Base-by-base conservation (phyloP, 768 basidiomycete species). In the Nidula microcarpa region DNA sequence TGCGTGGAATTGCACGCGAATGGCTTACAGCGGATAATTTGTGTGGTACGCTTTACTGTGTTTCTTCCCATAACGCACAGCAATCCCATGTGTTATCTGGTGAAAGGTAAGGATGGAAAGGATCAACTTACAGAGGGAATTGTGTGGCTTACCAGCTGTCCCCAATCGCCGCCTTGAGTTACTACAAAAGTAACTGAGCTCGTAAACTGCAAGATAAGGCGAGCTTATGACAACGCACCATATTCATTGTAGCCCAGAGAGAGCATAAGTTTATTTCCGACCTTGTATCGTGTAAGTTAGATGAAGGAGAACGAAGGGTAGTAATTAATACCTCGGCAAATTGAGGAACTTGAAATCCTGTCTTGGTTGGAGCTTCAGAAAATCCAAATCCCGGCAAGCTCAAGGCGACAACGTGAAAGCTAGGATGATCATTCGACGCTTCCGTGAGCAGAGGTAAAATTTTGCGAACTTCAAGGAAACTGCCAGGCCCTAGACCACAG, bases 351-450 rank as follows among this genome's bases (percentile, higher is more conserved):
- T 57, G 59, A 55, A 86, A 86, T 0, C 83, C 82, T 53, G 71
- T 72, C 60, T 77, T 78, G 47, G 62, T 78, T 0, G 81, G 76
- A 0, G 76, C 80, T 43, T 82, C 75, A 0, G 85, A 85, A 63
- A 85, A 86, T 0, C 82, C 85, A 63, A 66, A 87, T 0, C 82
- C 82, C 6, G 84, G 86, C 14, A 86, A 57, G 57, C 84, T 79
- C 34, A 76, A 56, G 0, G 78, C 79, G 0, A 87, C 81, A 17
- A 87, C 81, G 55, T 86, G 82, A 62, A 87, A 87, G 48, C 74
- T 79, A 1, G 84, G 84, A 50, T 71, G 61, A 4, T 78, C 70
- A 0, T 71, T 64, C 1, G 73, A 70, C 0, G 67, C 63, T 17
- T 70, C 64, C 0, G 75, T 70, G 55, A 88, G 65, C 4, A 84